Percentiles rank a stretch among this genome's conserved stretches.
Conservation (phyloP, 208 protist genomes). For the Leishmania gerbilli region DNA sequence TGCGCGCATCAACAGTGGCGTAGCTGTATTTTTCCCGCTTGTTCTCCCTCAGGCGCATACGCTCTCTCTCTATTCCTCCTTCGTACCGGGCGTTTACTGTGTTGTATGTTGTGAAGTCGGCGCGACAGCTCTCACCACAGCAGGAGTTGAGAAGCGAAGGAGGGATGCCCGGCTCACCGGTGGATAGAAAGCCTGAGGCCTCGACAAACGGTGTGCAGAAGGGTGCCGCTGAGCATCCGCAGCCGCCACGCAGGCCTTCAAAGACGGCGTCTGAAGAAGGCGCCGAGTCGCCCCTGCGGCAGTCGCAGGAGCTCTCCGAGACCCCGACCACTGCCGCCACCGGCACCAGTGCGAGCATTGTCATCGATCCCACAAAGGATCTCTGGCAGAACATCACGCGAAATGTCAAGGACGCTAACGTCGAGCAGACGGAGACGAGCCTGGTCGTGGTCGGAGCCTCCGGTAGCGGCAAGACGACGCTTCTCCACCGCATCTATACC, state of each 20-base stretch:
- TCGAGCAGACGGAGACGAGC: conserved; percentile 69
- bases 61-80: not conserved
- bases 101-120: not conserved
- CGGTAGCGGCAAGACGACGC: conserved; percentile 81
- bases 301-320: conserved; percentile 8
- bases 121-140: not conserved
- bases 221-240: not conserved
- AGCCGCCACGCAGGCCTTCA: no score
- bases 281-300: not conserved
- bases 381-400: conserved; percentile 89
- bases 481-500: conserved; percentile 76
- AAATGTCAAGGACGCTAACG: conserved; percentile 69
- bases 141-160: not conserved
- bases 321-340: conserved; percentile 8
- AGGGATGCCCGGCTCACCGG: not conserved
- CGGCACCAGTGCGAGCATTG: conserved; percentile 32
- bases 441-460: conserved; percentile 71
- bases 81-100: not conserved
- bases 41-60: not conserved
- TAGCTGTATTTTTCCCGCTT: no score
- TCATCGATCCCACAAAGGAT: conserved; percentile 82
- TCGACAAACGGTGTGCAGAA: not conserved
- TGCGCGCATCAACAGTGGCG: not conserved
- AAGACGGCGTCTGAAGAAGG: not conserved
- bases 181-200: not conserved